These are phyloP conservation scores for Saccharum hybrid DNA, from an alignment of 202 grass and related monocot genomes.

Conservation along the genomic window DNA sequence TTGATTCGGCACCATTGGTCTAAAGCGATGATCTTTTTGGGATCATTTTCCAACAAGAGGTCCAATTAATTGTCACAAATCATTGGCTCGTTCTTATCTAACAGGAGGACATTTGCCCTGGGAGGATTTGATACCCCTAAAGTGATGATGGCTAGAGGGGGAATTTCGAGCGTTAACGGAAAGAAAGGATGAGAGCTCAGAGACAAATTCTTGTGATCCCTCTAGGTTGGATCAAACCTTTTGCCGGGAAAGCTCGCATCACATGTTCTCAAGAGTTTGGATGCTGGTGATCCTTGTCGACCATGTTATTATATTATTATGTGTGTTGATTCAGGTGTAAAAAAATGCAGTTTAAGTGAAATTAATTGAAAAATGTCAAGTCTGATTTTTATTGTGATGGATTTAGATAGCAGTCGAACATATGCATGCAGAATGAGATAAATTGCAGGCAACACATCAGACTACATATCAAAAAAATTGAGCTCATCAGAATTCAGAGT, in stretches of 20 bases:
- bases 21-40: conserved; percentile 37
- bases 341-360: conserved; percentile 10
- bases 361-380: neutral
- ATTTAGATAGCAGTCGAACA: conserved; percentile 9
- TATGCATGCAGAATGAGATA: conserved; percentile 17
- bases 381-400: neutral
- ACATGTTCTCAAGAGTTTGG: conserved; percentile 1
- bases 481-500: conserved; percentile 30
- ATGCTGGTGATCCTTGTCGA: conserved; percentile 41
- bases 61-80: conserved; percentile 59
- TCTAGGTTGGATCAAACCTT: conserved; percentile 40
- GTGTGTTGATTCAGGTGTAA: neutral
- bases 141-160: conserved; percentile 41
- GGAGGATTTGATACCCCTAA: conserved; percentile 49
- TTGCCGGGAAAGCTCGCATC: conserved; percentile 25
- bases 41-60: conserved; percentile 35
- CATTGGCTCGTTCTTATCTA: conserved; percentile 57
- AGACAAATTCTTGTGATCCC: conserved; percentile 51
- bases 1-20: conserved; percentile 45
- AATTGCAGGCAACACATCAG: conserved; percentile 39
- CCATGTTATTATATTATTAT: neutral
- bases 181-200: conserved; percentile 62
- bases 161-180: conserved; percentile 53
- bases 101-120: conserved; percentile 39
- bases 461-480: neutral